Conservation (phyloP, 1,139 yeast genomes). For the Candida gigantensis region DNA sequence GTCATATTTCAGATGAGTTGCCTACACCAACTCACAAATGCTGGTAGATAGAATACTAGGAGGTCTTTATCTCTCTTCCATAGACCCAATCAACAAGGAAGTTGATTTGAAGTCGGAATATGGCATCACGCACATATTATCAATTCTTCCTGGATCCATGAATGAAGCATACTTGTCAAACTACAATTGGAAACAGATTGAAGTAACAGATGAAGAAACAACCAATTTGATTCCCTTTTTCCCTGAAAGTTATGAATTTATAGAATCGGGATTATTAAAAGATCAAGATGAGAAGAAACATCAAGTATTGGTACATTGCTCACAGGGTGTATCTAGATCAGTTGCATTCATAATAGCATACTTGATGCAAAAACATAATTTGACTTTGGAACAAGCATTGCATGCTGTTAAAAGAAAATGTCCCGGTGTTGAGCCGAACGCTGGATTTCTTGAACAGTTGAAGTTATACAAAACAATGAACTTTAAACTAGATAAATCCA, state of each 20-base stretch:
- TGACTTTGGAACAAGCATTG: slow-evolving; percentile 60
- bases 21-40: slow-evolving; percentile 5
- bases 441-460: slow-evolving; percentile 73
- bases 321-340: slow-evolving; percentile 88
- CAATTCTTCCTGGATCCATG: slow-evolving; percentile 65
- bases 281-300: slow-evolving; percentile 43
- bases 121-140: slow-evolving; percentile 67
- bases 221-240: slow-evolving; percentile 67
- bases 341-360: slow-evolving; percentile 73
- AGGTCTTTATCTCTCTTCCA: slow-evolving; percentile 61
- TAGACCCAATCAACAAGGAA: slow-evolving; percentile 50
- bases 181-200: slow-evolving; percentile 62
- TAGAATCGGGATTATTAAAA: slow-evolving; percentile 59
- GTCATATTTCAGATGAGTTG: background rate
- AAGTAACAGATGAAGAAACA: slow-evolving; percentile 65
- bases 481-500: slow-evolving; percentile 25
- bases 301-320: slow-evolving; percentile 63
- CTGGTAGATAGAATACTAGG: slow-evolving; percentile 57
- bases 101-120: slow-evolving; percentile 44
- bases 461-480: slow-evolving; percentile 50
- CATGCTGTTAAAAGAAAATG: slow-evolving; percentile 71
- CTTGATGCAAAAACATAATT: slow-evolving; percentile 70
- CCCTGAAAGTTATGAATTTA: slow-evolving; percentile 61
- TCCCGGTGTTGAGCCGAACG: slow-evolving; percentile 68
- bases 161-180: slow-evolving; percentile 49